These are phyloP conservation scores for Radiomyces spectabilis DNA, from an alignment of 192 early-diverging fungal species.

Conservation along the genomic window DNA sequence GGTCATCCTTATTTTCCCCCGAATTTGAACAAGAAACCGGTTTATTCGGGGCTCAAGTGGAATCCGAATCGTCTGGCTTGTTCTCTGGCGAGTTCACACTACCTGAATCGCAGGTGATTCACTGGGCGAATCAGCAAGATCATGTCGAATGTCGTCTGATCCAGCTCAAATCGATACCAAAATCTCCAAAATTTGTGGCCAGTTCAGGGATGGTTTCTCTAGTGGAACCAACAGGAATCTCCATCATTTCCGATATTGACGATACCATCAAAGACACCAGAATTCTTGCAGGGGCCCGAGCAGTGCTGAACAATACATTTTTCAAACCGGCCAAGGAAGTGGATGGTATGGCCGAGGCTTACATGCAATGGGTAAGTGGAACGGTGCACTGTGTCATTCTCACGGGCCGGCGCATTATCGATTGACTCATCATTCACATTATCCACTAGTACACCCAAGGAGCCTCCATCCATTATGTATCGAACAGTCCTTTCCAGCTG, in stretches of 20 bases:
- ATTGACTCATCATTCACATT: too few species aligned
- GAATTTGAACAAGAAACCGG: neutral
- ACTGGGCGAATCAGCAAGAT: constrained; percentile 30
- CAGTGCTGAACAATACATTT: constrained; percentile 55
- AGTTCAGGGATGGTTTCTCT: constrained; percentile 39
- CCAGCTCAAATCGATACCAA: constrained; percentile 2
- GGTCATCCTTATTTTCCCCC: too few species aligned
- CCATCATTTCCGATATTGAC: constrained; percentile 81
- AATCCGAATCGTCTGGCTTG: constrained; percentile 15
- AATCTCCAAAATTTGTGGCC: constrained; percentile 19
- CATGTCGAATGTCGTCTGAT: constrained; percentile 6
- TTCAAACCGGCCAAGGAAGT: constrained; percentile 41
- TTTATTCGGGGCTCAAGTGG: neutral
- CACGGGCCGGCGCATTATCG: too few species aligned
- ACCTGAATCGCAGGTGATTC: constrained; percentile 19
- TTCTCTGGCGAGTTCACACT: constrained; percentile 26
- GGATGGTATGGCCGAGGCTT: constrained; percentile 38
- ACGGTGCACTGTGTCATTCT: too few species aligned
- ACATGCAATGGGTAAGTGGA: constrained; percentile 41
- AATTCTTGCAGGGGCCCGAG: constrained; percentile 58
- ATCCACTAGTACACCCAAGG: constrained; percentile 51
- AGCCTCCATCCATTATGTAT: constrained; percentile 79
- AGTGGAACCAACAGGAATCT: constrained; percentile 62
- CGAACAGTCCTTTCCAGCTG: constrained; percentile 79
- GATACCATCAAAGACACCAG: constrained; percentile 89